Conservation (phyloP, 768 basidiomycete genomes). For the Antrodiella citrinella region DNA sequence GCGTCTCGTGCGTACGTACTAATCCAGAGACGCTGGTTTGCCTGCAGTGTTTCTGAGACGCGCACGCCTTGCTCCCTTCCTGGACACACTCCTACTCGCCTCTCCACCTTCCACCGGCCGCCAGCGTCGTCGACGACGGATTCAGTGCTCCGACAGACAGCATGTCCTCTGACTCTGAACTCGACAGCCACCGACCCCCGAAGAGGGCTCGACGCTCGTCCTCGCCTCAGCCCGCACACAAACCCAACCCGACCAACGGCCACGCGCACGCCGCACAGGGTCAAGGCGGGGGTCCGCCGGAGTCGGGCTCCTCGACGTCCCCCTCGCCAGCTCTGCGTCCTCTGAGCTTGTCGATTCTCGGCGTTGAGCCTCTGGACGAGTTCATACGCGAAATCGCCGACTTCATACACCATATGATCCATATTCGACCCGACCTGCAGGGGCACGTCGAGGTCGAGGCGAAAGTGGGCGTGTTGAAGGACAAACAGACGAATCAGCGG, state of each 20-base stretch:
- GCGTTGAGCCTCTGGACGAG: conserved; percentile 87
- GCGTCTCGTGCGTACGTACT: neutral
- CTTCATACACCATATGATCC: conserved; percentile 71
- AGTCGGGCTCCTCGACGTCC: neutral
- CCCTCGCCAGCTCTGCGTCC: conserved; percentile 37
- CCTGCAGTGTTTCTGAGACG: neutral
- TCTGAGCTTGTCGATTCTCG: conserved; percentile 73
- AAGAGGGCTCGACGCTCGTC: conserved; percentile 32
- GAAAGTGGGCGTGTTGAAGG: conserved; percentile 73
- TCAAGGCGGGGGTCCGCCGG: neutral
- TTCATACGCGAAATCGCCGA: conserved; percentile 90
- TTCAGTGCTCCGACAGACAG: too few species aligned
- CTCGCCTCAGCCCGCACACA: conserved; percentile 16
- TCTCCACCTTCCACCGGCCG: neutral
- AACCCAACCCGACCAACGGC: conserved; percentile 17
- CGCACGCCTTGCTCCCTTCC: neutral
- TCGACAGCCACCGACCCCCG: conserved; percentile 21
- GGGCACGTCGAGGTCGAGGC: conserved; percentile 83
- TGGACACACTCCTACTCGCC: neutral
- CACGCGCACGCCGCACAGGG: conserved; percentile 5
- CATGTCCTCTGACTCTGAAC: conserved; percentile 19
- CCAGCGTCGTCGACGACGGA: neutral
- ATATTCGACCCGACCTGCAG: conserved; percentile 41
- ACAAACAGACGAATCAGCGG: conserved; percentile 47
- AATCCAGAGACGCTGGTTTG: neutral